Evolutionary conservation across 169 alveolate species (phyloP).

Genomic region (Eimeria falciformis): DNA sequence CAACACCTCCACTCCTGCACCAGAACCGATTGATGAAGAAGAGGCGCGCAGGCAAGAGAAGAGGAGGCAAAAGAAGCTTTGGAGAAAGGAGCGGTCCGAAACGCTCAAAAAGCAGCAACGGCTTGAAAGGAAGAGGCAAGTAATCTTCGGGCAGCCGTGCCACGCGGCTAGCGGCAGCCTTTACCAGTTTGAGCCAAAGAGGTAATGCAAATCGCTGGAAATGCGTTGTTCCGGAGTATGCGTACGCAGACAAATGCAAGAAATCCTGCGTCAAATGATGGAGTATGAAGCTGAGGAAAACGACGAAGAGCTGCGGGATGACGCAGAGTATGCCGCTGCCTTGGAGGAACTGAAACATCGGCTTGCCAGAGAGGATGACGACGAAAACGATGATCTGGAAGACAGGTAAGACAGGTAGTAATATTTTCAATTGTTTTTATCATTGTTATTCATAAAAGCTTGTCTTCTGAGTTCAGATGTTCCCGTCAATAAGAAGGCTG

Average conservation of each 20-base stretch:
- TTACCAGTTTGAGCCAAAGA: no score
- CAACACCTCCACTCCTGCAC: neutral
- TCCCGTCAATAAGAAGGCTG: no score
- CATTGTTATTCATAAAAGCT: neutral
- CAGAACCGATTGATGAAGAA: neutral
- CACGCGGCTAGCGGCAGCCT: neutral
- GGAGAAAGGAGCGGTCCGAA: neutral
- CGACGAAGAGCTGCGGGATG: constrained; percentile 69
- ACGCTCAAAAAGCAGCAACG: neutral
- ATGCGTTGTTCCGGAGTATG: no score
- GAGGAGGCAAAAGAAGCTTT: neutral
- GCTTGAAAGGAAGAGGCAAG: neutral
- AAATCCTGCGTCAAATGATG: constrained; percentile 41
- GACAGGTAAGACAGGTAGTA: constrained; percentile 16
- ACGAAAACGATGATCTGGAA: constrained; percentile 40
- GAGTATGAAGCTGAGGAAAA: constrained; percentile 76
- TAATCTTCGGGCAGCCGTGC: neutral
- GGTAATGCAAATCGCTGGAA: no score
- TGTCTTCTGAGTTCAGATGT: neutral
- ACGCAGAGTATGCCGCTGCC: constrained; percentile 61
- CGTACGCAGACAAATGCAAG: constrained; percentile 60
- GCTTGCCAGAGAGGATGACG: constrained; percentile 25
- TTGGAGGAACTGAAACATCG: constrained; percentile 43
- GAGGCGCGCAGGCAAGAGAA: neutral
- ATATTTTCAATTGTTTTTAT: neutral